Evolutionary conservation across 2,329 filamentous ascomycete species (phyloP), one percentile per base, ranked within the genome.

Genomic region (Zarea fungicola): DNA sequence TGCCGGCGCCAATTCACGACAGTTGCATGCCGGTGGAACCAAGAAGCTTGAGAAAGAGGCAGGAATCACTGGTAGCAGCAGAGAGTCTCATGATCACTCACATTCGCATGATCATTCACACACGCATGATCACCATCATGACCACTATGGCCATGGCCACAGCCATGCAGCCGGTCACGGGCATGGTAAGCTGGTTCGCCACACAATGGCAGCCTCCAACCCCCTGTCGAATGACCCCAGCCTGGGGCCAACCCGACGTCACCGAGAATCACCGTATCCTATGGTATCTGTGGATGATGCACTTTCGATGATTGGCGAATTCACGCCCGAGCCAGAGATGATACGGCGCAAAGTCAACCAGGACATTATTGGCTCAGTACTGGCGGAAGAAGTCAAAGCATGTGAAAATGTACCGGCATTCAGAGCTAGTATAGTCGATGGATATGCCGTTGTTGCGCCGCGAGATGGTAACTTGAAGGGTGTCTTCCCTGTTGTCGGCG

Each of bases 351-450:
- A 80, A 6, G 85, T 95, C 4, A 72, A 85, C 52, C 74, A 77
- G 28, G 68, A 69, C 2, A 71, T 97, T 1, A 79, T 92, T 1
- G 89, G 89, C 7, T 81, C 78, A 8, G 84, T 97, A 1, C 72
- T 99, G 2, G 90, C 92, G 0, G 83, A 90, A 62, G 86, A 95
- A 56, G 84, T 99, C 21, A 79, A 74, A 32, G 89, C 93, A 0
- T 70, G 70, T 4, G 92, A 96, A 63, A 81, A 85, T 7, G 93
- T 99, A 0, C 93, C 93, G 1, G 93, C 92, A 0, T 99, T 95
- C 68, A 77, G 90, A 51, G 93, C 93, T 16, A 97, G 92, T 62
- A 97, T 96, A 34, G 93, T 99, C 1, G 93, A 99, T 65, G 93
- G 93, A 1, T 99, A 99, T 62, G 93, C 93, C 3, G 80, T 95